These are phyloP conservation scores for Arachnopeziza araneosa DNA, from an alignment of 2,329 filamentous ascomycete species.

Conservation along the genomic window DNA sequence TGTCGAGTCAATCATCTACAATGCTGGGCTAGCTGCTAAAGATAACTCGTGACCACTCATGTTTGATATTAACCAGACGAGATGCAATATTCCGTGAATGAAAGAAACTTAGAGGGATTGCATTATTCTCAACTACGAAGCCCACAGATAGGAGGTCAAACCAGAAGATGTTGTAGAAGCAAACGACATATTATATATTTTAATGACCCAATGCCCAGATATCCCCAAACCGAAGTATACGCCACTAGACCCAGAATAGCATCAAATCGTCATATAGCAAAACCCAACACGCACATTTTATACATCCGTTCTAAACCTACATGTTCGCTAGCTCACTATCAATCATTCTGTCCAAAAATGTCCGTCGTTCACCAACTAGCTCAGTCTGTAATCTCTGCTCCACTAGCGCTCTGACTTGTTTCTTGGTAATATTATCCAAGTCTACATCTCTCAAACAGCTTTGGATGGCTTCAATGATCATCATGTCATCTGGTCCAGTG, in stretches of 20 bases:
- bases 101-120: background rate
- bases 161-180: background rate
- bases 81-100: no score
- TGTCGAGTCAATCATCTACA: no score
- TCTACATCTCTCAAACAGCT: conserved; percentile 81
- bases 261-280: background rate
- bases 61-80: no score
- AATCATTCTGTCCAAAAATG: conserved; percentile 89
- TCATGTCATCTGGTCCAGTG: conserved; percentile 66
- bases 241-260: background rate
- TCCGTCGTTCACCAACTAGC: conserved; percentile 75
- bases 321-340: conserved; percentile 91
- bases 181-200: background rate
- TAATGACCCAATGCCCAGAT: background rate
- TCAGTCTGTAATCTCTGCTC: conserved; percentile 87
- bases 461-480: conserved; percentile 81
- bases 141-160: background rate
- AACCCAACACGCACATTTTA: background rate
- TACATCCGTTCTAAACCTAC: conserved; percentile 43
- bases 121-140: background rate
- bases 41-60: no score
- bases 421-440: conserved; percentile 96
- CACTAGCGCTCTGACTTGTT: conserved; percentile 85
- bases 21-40: no score
- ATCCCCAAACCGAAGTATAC: background rate